phyloP scores from a whole-genome alignment of 1,139 yeast genomes.

The Maudiozyma humilis region DNA sequence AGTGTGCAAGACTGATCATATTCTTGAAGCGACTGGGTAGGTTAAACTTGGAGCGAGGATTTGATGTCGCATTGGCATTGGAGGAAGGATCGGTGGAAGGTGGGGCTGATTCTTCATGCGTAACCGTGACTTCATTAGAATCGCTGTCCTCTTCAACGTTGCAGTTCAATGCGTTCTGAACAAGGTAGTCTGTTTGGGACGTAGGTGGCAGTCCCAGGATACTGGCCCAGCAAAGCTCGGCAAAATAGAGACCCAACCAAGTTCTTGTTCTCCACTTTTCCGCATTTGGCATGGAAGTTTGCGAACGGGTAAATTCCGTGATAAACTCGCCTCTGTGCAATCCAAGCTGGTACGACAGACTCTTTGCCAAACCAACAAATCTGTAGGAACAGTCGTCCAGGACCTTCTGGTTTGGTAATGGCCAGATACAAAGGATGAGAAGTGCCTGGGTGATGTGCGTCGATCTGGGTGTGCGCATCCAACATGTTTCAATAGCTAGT shows the following conservation, averaged over 20 bases:
- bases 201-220: constrained; percentile 83
- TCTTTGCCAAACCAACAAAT: constrained; percentile 79
- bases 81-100: not conserved
- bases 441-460: constrained; percentile 90
- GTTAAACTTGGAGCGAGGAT: constrained; percentile 19
- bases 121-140: no score
- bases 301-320: constrained; percentile 83
- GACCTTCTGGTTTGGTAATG: constrained; percentile 85
- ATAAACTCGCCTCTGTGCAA: constrained; percentile 88
- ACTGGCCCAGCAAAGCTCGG: constrained; percentile 89
- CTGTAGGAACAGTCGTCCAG: constrained; percentile 87
- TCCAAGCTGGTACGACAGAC: constrained; percentile 81
- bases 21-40: constrained; percentile 70
- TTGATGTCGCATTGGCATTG: not conserved
- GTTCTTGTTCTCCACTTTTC: constrained; percentile 92
- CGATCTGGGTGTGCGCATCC: constrained; percentile 89
- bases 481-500: constrained; percentile 84
- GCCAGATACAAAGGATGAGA: constrained; percentile 79
- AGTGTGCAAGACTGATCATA: constrained; percentile 63
- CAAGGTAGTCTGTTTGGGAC: constrained; percentile 71
- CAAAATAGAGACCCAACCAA: constrained; percentile 81
- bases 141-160: constrained; percentile 25
- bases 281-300: constrained; percentile 80
- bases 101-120: no score
- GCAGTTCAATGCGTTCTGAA: constrained; percentile 59